Conservation (phyloP, 2,329 filamentous ascomycete genomes). For the Zelopaecilomyces penicillatus region DNA sequence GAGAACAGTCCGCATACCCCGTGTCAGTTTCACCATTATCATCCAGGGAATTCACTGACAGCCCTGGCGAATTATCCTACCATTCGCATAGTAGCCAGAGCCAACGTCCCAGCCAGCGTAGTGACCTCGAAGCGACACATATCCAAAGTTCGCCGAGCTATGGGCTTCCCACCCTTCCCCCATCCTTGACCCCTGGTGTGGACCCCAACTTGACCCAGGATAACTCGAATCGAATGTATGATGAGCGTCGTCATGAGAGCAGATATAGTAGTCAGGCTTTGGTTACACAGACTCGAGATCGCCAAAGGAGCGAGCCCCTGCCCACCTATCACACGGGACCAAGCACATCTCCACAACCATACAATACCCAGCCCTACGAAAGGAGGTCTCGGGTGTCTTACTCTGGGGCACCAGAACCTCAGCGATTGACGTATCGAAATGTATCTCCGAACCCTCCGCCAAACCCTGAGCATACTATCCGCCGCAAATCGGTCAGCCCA, state of each 20-base stretch:
- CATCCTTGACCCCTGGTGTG: conserved; percentile 52
- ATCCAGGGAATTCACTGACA: conserved; percentile 27
- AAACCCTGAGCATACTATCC: conserved; percentile 44
- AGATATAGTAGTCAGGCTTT: conserved; percentile 35
- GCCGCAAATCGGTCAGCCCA: conserved; percentile 68
- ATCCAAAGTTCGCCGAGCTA: conserved; percentile 28
- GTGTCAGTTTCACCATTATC: conserved; percentile 23
- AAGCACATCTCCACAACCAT: conserved; percentile 20
- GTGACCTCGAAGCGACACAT: conserved; percentile 29
- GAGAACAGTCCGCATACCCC: conserved; percentile 11
- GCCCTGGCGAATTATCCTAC: conserved; percentile 21
- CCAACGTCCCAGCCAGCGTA: conserved; percentile 22
- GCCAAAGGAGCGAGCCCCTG: conserved; percentile 24
- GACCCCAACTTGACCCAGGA: conserved; percentile 49
- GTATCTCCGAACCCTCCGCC: conserved; percentile 34
- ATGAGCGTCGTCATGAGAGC: conserved; percentile 41
- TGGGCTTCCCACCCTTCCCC: conserved; percentile 40
- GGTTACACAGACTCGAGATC: conserved; percentile 34
- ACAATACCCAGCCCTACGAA: conserved; percentile 35
- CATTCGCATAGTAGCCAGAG: conserved; percentile 21
- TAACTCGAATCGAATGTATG: conserved; percentile 48
- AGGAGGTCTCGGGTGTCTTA: conserved; percentile 33
- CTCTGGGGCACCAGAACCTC: conserved; percentile 23
- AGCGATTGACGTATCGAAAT: conserved; percentile 18
- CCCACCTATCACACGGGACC: conserved; percentile 19